These are phyloP conservation scores for Malus fusca DNA, from an alignment of 306 rosid species.

Conservation along the genomic window DNA sequence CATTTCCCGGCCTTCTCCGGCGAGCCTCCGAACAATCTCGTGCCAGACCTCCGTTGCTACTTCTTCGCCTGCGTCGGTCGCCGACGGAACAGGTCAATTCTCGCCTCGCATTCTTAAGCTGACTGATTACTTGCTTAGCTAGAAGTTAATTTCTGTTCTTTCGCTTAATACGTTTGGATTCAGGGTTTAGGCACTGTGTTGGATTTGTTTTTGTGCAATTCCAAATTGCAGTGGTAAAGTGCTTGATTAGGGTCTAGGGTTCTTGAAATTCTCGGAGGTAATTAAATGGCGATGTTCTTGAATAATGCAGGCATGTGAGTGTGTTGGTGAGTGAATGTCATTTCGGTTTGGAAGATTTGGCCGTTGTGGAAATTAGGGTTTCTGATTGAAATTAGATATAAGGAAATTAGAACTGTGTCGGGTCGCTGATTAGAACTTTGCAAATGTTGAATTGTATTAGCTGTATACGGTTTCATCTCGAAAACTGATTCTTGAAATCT, in stretches of 20 bases:
- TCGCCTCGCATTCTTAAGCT: not conserved
- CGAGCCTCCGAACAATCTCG: constrained; percentile 26
- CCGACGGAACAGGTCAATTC: constrained; percentile 21
- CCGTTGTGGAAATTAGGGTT: constrained; percentile 3
- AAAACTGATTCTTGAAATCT: not conserved
- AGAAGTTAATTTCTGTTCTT: not conserved
- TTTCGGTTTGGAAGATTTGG: not conserved
- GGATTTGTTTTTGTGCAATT: not conserved
- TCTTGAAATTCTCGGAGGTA: not conserved
- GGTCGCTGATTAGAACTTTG: not conserved
- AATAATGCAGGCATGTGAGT: not conserved
- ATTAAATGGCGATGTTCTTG: not conserved
- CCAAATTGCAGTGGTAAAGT: not conserved
- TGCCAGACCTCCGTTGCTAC: constrained; percentile 39
- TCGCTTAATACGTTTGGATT: constrained; percentile 1
- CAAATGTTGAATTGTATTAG: not conserved
- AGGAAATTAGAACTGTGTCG: not conserved
- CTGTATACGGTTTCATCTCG: not conserved
- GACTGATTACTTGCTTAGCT: not conserved
- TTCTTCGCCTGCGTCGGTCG: constrained; percentile 28
- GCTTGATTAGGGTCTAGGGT: not conserved
- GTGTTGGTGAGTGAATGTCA: not conserved
- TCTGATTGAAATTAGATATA: not conserved
- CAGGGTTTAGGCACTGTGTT: constrained; percentile 13
- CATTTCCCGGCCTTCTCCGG: constrained; percentile 23